These are phyloP conservation scores for Colletotrichum graminicola DNA, from an alignment of 2,329 filamentous ascomycete species.

Conservation along the genomic window DNA sequence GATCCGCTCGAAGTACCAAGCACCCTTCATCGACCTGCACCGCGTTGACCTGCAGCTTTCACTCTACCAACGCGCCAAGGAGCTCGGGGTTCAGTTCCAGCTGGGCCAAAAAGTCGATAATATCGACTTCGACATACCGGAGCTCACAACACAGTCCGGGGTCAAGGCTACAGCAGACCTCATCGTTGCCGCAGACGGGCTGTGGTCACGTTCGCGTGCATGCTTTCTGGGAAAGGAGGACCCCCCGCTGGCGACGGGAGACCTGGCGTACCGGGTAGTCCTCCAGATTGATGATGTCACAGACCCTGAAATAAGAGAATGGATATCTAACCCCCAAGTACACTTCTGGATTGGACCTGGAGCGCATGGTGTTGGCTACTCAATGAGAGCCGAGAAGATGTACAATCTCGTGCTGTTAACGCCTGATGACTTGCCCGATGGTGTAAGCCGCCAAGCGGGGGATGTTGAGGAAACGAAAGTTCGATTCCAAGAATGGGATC, in stretches of 20 bases:
- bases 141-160: constrained; percentile 56
- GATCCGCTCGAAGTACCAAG: constrained; percentile 65
- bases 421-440: constrained; percentile 71
- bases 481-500: constrained; percentile 75
- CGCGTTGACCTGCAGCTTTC: constrained; percentile 71
- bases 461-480: constrained; percentile 71
- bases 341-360: constrained; percentile 75
- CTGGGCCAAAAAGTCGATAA: constrained; percentile 61
- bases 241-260: constrained; percentile 69
- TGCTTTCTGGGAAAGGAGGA: constrained; percentile 60
- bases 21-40: constrained; percentile 72
- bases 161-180: constrained; percentile 61
- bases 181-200: constrained; percentile 72
- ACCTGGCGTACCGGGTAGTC: constrained; percentile 74
- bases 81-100: constrained; percentile 64
- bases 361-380: constrained; percentile 73
- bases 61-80: constrained; percentile 62
- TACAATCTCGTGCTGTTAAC: constrained; percentile 76
- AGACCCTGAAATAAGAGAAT: constrained; percentile 63
- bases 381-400: constrained; percentile 67
- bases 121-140: constrained; percentile 61
- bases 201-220: constrained; percentile 71
- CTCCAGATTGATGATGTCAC: constrained; percentile 64
- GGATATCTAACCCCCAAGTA: constrained; percentile 64
- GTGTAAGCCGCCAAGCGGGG: constrained; percentile 64